phyloP scores from a whole-genome alignment of 805 yeast species.

The Starmerella bombicola region DNA sequence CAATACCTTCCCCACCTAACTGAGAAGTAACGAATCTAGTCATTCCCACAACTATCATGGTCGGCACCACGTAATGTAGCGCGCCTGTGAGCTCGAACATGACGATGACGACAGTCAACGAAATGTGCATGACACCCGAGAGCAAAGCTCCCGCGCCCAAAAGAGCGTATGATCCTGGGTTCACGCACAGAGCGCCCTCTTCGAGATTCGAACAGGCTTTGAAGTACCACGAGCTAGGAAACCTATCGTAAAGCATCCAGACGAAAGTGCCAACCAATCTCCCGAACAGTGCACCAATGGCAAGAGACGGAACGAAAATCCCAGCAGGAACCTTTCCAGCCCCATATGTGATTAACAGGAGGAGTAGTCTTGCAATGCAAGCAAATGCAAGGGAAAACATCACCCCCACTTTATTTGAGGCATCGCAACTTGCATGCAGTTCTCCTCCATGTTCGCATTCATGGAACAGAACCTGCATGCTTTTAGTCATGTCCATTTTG shows the following conservation, averaged over 20 bases:
- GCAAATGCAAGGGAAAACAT: constrained; percentile 53
- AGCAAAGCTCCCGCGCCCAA: constrained; percentile 93
- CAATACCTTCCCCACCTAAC: constrained; percentile 57
- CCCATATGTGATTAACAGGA: constrained; percentile 80
- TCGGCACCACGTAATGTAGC: constrained; percentile 75
- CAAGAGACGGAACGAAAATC: constrained; percentile 93
- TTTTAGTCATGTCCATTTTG: constrained; percentile 83
- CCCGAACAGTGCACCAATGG: constrained; percentile 92
- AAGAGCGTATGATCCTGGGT: constrained; percentile 91
- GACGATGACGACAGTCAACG: constrained; percentile 84
- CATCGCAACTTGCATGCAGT: constrained; percentile 25
- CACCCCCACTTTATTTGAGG: constrained; percentile 23
- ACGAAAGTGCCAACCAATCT: constrained; percentile 67
- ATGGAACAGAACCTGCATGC: constrained; percentile 79
- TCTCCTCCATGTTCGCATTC: constrained; percentile 53
- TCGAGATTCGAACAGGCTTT: constrained; percentile 2
- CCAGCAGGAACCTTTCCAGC: constrained; percentile 85
- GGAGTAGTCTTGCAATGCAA: constrained; percentile 51
- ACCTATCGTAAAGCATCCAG: constrained; percentile 37
- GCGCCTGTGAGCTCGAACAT: constrained; percentile 98
- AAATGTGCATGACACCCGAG: constrained; percentile 86
- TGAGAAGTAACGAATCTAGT: constrained; percentile 65
- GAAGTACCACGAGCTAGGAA: constrained; percentile 31
- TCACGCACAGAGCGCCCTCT: constrained; percentile 41
- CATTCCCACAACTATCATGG: constrained; percentile 88